Conservation (phyloP, 371 early-diverging fungal species). For the Syncephalastrum contaminatum region DNA sequence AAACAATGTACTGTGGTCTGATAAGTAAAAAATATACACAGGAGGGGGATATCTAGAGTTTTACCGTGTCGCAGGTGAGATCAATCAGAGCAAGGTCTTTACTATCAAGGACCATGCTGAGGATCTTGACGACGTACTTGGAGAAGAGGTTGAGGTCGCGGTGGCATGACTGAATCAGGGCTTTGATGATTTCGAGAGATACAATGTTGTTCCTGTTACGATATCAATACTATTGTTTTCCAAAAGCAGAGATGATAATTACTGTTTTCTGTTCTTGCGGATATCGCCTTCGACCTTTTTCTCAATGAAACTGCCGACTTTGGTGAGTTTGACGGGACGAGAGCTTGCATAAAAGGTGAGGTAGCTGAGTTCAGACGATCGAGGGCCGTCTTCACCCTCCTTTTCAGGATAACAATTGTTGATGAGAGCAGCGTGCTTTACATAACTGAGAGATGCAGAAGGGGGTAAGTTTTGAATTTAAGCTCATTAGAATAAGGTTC, state of each 20-base stretch:
- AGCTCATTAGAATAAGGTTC: neutral
- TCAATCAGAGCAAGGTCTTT: conserved; percentile 44
- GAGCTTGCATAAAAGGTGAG: conserved; percentile 87
- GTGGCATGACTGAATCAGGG: conserved; percentile 71
- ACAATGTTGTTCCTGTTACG: conserved; percentile 40
- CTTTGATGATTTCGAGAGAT: conserved; percentile 71
- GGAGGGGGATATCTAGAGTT: neutral
- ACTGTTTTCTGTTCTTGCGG: conserved; percentile 62
- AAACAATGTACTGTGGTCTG: conserved; percentile 59
- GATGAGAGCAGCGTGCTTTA: conserved; percentile 90
- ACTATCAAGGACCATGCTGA: conserved; percentile 53
- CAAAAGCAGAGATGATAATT: conserved; percentile 24
- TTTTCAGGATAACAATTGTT: conserved; percentile 89
- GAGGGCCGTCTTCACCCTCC: conserved; percentile 79
- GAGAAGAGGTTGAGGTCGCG: conserved; percentile 81
- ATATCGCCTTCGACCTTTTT: conserved; percentile 70
- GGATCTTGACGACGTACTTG: conserved; percentile 65
- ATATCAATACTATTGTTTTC: conserved; percentile 3
- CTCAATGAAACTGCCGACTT: conserved; percentile 86
- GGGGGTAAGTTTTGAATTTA: neutral
- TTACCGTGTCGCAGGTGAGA: conserved; percentile 57
- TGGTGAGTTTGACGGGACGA: conserved; percentile 89
- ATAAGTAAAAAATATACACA: neutral
- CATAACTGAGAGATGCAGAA: conserved; percentile 42
- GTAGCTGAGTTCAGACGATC: conserved; percentile 83